phyloP scores from a whole-genome alignment of 352 stramenopile species.

The Thalassiosira ordinaria region DNA sequence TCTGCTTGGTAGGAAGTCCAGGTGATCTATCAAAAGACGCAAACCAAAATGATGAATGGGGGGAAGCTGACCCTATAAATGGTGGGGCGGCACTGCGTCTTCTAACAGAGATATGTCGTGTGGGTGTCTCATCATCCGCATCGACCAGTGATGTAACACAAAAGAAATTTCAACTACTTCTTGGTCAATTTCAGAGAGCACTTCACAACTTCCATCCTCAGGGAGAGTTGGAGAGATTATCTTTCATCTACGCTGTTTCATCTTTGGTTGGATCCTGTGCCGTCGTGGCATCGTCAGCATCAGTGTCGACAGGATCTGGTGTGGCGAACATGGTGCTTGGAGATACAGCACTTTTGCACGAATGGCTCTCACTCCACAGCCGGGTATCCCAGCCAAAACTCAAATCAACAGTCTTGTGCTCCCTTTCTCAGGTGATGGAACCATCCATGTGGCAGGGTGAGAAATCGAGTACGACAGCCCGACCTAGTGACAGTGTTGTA shows the following conservation, averaged over 20 bases:
- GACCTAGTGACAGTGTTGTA: slow-evolving; percentile 41
- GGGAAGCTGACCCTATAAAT: slow-evolving; percentile 46
- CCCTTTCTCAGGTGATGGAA: slow-evolving; percentile 50
- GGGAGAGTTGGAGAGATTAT: slow-evolving; percentile 42
- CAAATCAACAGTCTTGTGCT: slow-evolving; percentile 47
- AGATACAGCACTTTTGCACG: slow-evolving; percentile 45
- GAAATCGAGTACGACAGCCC: not conserved
- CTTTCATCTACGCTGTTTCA: slow-evolving; percentile 51
- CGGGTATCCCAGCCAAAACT: slow-evolving; percentile 49
- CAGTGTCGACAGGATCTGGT: slow-evolving; percentile 9
- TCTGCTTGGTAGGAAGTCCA: slow-evolving; percentile 38
- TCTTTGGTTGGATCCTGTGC: slow-evolving; percentile 45
- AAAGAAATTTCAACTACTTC: slow-evolving; percentile 36
- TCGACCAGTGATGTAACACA: slow-evolving; percentile 12
- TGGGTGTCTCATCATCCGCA: slow-evolving; percentile 27
- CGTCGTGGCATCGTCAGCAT: slow-evolving; percentile 20
- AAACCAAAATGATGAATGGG: slow-evolving; percentile 15
- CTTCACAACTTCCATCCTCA: slow-evolving; percentile 39
- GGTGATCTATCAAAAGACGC: slow-evolving; percentile 25
- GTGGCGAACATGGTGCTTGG: slow-evolving; percentile 24
- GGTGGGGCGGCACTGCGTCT: slow-evolving; percentile 41
- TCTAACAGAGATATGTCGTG: slow-evolving; percentile 51
- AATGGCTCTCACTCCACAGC: slow-evolving; percentile 48
- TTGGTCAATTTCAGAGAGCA: slow-evolving; percentile 40
- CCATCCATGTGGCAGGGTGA: slow-evolving; percentile 31